Conservation (phyloP, 495 filamentous ascomycete species). For the Penicillium samsonianum region DNA sequence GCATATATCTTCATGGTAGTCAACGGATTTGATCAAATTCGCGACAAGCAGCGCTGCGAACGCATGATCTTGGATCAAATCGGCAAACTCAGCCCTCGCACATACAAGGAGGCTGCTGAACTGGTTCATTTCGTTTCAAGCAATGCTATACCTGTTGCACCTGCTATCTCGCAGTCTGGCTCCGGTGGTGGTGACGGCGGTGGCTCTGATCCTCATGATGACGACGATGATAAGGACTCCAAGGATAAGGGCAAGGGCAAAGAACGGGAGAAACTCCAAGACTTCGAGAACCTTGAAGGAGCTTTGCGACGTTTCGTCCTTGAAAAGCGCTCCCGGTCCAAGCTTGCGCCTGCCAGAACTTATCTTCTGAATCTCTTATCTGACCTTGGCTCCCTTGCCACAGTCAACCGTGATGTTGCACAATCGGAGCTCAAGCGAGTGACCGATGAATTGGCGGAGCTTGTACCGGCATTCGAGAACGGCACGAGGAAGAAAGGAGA, state of each 20-base stretch:
- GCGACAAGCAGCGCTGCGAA: conserved; percentile 82
- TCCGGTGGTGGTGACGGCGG: conserved; percentile 59
- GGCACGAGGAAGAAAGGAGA: conserved; percentile 81
- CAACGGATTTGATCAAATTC: conserved; percentile 93
- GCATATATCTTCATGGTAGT: conserved; percentile 99
- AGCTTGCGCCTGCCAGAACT: conserved; percentile 92
- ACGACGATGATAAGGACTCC: conserved; percentile 54
- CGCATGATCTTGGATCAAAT: conserved; percentile 93
- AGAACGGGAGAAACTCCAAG: conserved; percentile 79
- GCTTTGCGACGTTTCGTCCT: conserved; percentile 91
- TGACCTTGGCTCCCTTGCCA: conserved; percentile 78
- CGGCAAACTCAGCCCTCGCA: conserved; percentile 77
- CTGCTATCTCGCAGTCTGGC: conserved; percentile 51
- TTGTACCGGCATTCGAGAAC: conserved; percentile 82
- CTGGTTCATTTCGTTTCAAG: conserved; percentile 98
- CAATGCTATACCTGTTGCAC: conserved; percentile 79
- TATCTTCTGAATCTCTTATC: conserved; percentile 93
- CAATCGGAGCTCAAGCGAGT: conserved; percentile 85
- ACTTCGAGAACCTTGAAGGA: conserved; percentile 86
- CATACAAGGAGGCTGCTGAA: conserved; percentile 88
- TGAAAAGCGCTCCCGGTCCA: conserved; percentile 91
- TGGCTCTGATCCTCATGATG: conserved; percentile 52
- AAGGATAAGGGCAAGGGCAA: conserved; percentile 84
- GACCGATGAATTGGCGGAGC: conserved; percentile 71
- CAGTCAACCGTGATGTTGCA: conserved; percentile 84